These are phyloP conservation scores for Sicyos baderoa DNA, from an alignment of 306 rosid species.

Conservation along the genomic window DNA sequence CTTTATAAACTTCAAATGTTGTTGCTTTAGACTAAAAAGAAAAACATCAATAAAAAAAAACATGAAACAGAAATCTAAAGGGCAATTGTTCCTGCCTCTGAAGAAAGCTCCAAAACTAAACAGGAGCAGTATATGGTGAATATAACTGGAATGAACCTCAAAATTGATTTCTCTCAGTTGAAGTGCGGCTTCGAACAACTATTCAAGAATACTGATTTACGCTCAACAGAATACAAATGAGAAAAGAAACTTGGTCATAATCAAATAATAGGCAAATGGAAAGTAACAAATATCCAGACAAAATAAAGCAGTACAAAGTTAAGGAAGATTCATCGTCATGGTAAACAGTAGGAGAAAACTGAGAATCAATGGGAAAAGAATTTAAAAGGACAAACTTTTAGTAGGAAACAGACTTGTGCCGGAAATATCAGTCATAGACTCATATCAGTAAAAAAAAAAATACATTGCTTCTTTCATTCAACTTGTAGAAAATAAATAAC, in stretches of 20 bases:
- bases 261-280: neutral
- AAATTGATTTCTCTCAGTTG: neutral
- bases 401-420: neutral
- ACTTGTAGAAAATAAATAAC: neutral
- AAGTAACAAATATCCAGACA: constrained; percentile 4
- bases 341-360: neutral
- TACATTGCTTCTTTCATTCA: neutral
- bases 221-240: neutral
- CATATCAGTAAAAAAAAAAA: too few species aligned
- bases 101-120: constrained; percentile 3
- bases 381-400: neutral
- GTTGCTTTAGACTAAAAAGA: neutral
- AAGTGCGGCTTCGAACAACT: constrained; percentile 1
- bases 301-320: neutral
- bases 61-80: neutral
- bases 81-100: neutral
- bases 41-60: neutral
- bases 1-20: neutral
- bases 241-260: neutral
- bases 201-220: neutral
- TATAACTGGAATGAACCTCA: neutral
- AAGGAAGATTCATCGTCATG: neutral
- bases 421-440: neutral
- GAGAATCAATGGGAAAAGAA: neutral
- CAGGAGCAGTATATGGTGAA: neutral